Conservation (phyloP, 1,139 yeast genomes). For the Pichia terricola region DNA sequence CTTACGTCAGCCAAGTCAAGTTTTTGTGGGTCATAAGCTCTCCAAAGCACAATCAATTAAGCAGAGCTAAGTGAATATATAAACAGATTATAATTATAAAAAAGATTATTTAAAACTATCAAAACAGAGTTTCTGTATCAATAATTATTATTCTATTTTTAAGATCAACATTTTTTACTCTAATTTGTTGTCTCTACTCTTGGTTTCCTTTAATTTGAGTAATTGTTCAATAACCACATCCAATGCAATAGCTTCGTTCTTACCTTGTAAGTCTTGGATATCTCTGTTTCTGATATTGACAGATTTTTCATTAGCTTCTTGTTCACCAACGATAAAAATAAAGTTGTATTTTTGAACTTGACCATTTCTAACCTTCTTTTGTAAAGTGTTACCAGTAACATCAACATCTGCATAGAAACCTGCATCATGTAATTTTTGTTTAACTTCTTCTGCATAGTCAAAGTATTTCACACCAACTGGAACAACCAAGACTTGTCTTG, state of each 20-base stretch:
- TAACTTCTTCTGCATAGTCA: conserved; percentile 78
- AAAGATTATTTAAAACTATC: no score
- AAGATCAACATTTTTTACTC: conserved; percentile 1
- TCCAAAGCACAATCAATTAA: no score
- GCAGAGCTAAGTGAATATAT: no score
- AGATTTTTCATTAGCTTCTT: conserved; percentile 65
- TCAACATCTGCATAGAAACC: conserved; percentile 91
- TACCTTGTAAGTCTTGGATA: conserved; percentile 74
- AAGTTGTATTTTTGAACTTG: conserved; percentile 89
- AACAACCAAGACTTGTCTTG: conserved; percentile 77
- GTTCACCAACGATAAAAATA: conserved; percentile 92
- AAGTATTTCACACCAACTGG: conserved; percentile 92
- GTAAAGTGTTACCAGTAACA: conserved; percentile 86
- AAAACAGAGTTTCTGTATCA: no score
- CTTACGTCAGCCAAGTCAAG: no score
- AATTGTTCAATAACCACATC: conserved; percentile 64
- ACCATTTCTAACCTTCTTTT: conserved; percentile 94
- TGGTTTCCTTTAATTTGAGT: conserved; percentile 50
- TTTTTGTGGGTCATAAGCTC: no score
- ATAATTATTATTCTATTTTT: no score
- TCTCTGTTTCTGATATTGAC: conserved; percentile 94
- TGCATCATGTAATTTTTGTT: conserved; percentile 52
- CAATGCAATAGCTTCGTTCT: conserved; percentile 71
- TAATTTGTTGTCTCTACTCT: conserved; percentile 59
- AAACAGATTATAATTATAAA: no score